These are phyloP conservation scores for Neoarthrinium moseri DNA, from an alignment of 2,329 filamentous ascomycete species.

Conservation along the genomic window DNA sequence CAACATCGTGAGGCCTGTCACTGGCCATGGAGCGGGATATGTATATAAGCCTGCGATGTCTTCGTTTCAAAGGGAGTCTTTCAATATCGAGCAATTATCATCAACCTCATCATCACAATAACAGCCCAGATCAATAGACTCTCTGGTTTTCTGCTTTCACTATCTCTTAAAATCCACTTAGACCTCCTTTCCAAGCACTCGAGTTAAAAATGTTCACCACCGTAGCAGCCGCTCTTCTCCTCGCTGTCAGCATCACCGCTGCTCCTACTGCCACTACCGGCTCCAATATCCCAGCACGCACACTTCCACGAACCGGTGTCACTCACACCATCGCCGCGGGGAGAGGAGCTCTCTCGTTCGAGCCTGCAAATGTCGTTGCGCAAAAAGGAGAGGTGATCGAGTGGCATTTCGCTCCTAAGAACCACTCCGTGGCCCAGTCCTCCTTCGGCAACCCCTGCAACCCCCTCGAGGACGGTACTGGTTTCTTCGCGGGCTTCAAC, in stretches of 20 bases:
- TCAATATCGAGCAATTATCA: too few relatives aligned
- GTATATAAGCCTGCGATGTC: constrained; percentile 6
- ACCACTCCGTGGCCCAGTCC: constrained; percentile 47
- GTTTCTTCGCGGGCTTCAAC: constrained; percentile 4
- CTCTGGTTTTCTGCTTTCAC: background rate
- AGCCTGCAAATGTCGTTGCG: constrained; percentile 49
- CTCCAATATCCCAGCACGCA: constrained; percentile 25
- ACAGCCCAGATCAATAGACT: background rate
- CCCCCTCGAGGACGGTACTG: background rate
- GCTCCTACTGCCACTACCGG: constrained; percentile 26
- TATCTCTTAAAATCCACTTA: background rate
- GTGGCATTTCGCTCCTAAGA: constrained; percentile 52
- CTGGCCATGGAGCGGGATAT: background rate
- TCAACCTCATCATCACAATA: background rate
- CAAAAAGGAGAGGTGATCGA: constrained; percentile 49
- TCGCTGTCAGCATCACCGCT: constrained; percentile 22
- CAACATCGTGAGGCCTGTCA: constrained; percentile 2
- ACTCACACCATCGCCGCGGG: constrained; percentile 48
- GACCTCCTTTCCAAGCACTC: background rate
- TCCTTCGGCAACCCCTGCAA: constrained; percentile 40
- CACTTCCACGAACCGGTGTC: constrained; percentile 34
- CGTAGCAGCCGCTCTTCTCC: constrained; percentile 24
- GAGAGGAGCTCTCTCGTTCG: constrained; percentile 44
- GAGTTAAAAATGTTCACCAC: constrained; percentile 31
- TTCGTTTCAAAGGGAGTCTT: too few relatives aligned